Conservation (phyloP, 495 filamentous ascomycete species). For the Annulohypoxylon nitens region DNA sequence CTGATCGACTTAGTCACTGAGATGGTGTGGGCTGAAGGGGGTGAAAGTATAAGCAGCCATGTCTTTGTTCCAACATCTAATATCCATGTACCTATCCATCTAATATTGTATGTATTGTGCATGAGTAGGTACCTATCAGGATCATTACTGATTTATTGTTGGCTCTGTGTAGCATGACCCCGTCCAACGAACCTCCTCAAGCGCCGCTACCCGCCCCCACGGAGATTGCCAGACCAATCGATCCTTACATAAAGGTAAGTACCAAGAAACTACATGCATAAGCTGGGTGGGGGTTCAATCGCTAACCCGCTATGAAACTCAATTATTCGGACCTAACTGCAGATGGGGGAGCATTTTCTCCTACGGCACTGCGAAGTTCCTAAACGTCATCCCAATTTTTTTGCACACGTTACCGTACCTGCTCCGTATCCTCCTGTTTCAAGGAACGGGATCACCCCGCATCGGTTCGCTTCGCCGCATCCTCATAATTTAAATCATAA, state of each 20-base stretch:
- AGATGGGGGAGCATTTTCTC: not conserved
- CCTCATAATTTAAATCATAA: not conserved
- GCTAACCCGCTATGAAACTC: constrained; percentile 9
- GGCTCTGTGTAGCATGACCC: constrained; percentile 1
- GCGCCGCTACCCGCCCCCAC: constrained; percentile 15
- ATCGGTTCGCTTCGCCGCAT: constrained; percentile 7
- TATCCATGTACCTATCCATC: not conserved
- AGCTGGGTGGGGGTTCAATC: constrained; percentile 6
- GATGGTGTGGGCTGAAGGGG: constrained; percentile 5
- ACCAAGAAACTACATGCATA: not conserved
- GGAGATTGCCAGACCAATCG: not conserved
- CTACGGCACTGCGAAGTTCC: not conserved
- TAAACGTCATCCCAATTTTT: constrained; percentile 12
- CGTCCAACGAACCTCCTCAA: not conserved
- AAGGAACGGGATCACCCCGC: constrained; percentile 11
- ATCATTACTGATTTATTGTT: constrained; percentile 4
- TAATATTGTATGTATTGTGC: constrained; percentile 9
- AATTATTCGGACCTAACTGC: constrained; percentile 10
- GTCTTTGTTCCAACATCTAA: not conserved
- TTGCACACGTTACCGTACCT: not conserved
- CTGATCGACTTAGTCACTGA: not conserved
- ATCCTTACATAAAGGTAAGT: not conserved
- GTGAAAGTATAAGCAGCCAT: not conserved
- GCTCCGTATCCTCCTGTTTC: not conserved
- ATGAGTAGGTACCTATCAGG: constrained; percentile 6